These are phyloP conservation scores for Trichocladium uniseriatum DNA, from an alignment of 495 filamentous ascomycete genomes.

Conservation along the genomic window DNA sequence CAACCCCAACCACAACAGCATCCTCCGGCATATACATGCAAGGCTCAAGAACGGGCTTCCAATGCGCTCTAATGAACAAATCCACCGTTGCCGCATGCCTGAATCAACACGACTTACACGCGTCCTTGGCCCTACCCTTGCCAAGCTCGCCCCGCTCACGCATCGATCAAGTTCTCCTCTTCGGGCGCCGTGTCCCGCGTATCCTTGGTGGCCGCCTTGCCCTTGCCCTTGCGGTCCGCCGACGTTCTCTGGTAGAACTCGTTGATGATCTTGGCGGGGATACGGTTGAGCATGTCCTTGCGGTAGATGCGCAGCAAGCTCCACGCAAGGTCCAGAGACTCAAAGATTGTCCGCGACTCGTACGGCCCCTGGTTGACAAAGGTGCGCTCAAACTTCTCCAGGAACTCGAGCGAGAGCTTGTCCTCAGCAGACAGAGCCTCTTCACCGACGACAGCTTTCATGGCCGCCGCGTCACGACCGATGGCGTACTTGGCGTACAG, in stretches of 20 bases:
- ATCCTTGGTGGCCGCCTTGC: conserved; percentile 51
- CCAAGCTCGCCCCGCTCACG: conserved; percentile 26
- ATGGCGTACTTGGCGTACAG: conserved; percentile 99
- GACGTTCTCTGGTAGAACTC: conserved; percentile 78
- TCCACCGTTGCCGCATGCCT: not conserved
- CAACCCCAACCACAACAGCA: no score
- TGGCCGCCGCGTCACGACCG: conserved; percentile 91
- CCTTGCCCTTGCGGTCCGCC: conserved; percentile 43
- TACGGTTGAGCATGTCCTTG: conserved; percentile 94
- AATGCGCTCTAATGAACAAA: not conserved
- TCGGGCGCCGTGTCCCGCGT: conserved; percentile 42
- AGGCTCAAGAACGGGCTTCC: not conserved
- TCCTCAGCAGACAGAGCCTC: conserved; percentile 93
- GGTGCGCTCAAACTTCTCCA: conserved; percentile 91
- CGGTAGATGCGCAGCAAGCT: conserved; percentile 91
- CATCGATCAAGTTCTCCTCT: conserved; percentile 62
- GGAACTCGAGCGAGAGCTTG: conserved; percentile 94
- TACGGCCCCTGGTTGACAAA: conserved; percentile 93
- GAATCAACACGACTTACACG: not conserved
- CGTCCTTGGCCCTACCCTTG: not conserved
- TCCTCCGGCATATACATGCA: not conserved
- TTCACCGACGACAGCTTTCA: conserved; percentile 99
- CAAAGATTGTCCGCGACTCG: conserved; percentile 78
- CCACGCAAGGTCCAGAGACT: conserved; percentile 94
- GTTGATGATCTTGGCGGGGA: conserved; percentile 85